Percentiles rank a stretch among this genome's conserved stretches.
phyloP scores from a whole-genome alignment of 2,329 filamentous ascomycete genomes.

The Alternaria ethzedia region DNA sequence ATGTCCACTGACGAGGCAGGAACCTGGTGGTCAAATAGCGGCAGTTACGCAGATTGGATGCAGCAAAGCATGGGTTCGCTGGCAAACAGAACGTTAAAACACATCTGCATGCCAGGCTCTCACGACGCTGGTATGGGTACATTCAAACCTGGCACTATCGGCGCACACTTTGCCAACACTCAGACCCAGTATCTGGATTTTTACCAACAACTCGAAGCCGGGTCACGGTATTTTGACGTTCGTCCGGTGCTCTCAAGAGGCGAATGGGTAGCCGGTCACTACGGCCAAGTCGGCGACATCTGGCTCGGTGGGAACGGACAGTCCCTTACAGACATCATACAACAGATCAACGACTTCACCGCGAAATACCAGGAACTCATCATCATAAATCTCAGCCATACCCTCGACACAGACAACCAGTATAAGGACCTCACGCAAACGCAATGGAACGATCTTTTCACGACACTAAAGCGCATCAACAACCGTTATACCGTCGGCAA shows the following conservation, averaged over 20 bases:
- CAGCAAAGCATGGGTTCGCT: conserved; percentile 48
- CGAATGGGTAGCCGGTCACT: conserved; percentile 54
- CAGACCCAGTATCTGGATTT: conserved; percentile 56
- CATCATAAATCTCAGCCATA: conserved; percentile 57
- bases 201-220: conserved; percentile 54
- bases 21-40: conserved; percentile 46
- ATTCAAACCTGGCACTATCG: conserved; percentile 49
- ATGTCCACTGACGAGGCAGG: conserved; percentile 45
- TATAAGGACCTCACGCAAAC: conserved; percentile 48
- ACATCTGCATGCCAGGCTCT: conserved; percentile 57
- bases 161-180: conserved; percentile 51
- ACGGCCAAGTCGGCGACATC: conserved; percentile 45
- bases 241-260: conserved; percentile 51
- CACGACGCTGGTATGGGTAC: conserved; percentile 59
- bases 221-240: conserved; percentile 58
- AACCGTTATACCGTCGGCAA: conserved; percentile 46
- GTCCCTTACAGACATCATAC: conserved; percentile 52
- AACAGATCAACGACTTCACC: conserved; percentile 56
- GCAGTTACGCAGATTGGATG: conserved; percentile 50
- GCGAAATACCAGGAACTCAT: conserved; percentile 54
- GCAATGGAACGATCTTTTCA: conserved; percentile 54
- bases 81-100: conserved; percentile 51
- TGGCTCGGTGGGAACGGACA: conserved; percentile 57
- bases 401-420: conserved; percentile 50
- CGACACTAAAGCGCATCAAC: conserved; percentile 51